Evolutionary conservation across 139 green algal species (phyloP).

Genomic region (Picochlorum costavermella): DNA sequence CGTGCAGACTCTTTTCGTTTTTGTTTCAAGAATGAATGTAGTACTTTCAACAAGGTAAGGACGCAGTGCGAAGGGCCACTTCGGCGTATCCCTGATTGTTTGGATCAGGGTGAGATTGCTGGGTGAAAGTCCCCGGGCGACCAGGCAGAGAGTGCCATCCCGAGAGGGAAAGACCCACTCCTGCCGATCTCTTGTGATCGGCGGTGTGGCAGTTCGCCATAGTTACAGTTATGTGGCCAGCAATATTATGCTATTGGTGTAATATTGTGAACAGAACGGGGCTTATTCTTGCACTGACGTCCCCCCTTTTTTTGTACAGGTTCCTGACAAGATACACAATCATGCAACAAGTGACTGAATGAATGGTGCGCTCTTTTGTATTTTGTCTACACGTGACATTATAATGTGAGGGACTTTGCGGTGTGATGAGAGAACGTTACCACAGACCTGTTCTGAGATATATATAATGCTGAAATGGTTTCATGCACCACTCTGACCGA

Average conservation of each 20-base stretch:
- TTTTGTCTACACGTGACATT: neutral
- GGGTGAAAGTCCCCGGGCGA: conserved; percentile 97
- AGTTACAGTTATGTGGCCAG: conserved; percentile 97
- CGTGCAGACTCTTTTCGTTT: neutral
- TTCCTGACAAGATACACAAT: neutral
- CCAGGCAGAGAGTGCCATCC: conserved; percentile 93
- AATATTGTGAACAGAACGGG: conserved; percentile 88
- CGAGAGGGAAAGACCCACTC: conserved; percentile 73
- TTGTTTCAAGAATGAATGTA: neutral
- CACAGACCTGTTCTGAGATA: conserved; percentile 48
- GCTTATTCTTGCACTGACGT: conserved; percentile 96
- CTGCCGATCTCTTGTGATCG: neutral
- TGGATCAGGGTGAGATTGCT: conserved; percentile 31
- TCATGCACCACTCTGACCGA: conserved; percentile 42
- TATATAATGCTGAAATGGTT: conserved; percentile 8
- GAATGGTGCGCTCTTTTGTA: neutral
- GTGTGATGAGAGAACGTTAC: conserved; percentile 32
- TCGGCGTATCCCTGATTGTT: conserved; percentile 31
- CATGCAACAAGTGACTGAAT: neutral
- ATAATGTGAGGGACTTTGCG: neutral
- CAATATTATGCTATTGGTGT: conserved; percentile 16
- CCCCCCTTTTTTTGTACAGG: conserved; percentile 14
- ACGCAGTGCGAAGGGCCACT: conserved; percentile 74
- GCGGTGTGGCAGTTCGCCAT: conserved; percentile 84
- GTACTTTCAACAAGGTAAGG: conserved; percentile 28